phyloP scores from a whole-genome alignment of 1,284 basidiomycete species.

The Cutaneotrichosporon sp. region DNA sequence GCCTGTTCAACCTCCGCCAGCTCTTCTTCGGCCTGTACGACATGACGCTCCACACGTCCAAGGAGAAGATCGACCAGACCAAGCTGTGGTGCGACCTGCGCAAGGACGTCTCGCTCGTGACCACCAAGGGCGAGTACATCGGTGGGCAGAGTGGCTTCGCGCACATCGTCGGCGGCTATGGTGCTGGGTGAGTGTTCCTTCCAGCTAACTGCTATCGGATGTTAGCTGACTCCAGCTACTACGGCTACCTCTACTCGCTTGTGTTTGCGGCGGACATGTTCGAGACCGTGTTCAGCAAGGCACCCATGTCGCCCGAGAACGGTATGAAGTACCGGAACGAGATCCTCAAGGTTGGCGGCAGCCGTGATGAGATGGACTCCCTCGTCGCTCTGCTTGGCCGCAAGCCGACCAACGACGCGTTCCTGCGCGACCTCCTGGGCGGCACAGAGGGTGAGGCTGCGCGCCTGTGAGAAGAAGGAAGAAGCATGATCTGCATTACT shows the following conservation, averaged over 20 bases:
- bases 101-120: slow-evolving; percentile 23
- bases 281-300: slow-evolving; percentile 22
- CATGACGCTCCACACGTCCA: slow-evolving; percentile 29
- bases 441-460: slow-evolving; percentile 13
- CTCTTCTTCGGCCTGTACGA: slow-evolving; percentile 28
- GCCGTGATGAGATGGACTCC: slow-evolving; percentile 24
- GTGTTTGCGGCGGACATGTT: slow-evolving; percentile 31
- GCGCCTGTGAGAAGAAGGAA: neutral
- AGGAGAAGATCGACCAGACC: slow-evolving; percentile 27
- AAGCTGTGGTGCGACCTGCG: slow-evolving; percentile 29
- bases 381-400: slow-evolving; percentile 23
- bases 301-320: slow-evolving; percentile 21
- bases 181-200: slow-evolving; percentile 10
- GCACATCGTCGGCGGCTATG: slow-evolving; percentile 25
- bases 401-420: slow-evolving; percentile 28
- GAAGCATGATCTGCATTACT: neutral
- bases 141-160: slow-evolving; percentile 26
- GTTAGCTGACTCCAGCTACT: slow-evolving; percentile 18
- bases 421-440: slow-evolving; percentile 27
- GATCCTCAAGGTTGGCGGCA: slow-evolving; percentile 24
- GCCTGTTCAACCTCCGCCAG: slow-evolving; percentile 28
- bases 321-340: slow-evolving; percentile 26
- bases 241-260: slow-evolving; percentile 27
- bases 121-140: slow-evolving; percentile 25
- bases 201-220: neutral